These are phyloP conservation scores for Platanthera guangdongensis DNA, from an alignment of 106 monocot genomes.

Conservation along the genomic window DNA sequence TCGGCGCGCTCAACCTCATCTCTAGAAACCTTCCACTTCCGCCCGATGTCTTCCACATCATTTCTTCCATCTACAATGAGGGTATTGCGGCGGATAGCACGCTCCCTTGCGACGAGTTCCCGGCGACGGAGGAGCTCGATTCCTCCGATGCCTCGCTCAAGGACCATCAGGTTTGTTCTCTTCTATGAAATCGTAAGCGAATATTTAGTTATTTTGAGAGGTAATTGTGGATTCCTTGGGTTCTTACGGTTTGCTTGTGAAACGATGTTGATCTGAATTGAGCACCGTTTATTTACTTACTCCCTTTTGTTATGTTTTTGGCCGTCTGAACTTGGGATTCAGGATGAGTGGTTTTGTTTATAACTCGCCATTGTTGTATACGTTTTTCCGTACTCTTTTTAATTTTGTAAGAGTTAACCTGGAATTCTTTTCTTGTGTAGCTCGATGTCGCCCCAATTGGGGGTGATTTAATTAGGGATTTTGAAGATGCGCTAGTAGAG, in stretches of 20 bases:
- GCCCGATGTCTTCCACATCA: conserved; percentile 30
- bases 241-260: not conserved
- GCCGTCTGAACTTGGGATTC: not conserved
- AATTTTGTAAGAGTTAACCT: not conserved
- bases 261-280: not conserved
- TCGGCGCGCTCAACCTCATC: conserved; percentile 48
- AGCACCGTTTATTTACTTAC: not conserved
- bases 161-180: conserved; percentile 11
- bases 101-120: not conserved
- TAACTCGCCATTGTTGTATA: not conserved
- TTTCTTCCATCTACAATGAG: conserved; percentile 39
- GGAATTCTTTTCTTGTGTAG: conserved; percentile 11
- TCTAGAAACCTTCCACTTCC: conserved; percentile 52
- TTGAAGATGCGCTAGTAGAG: conserved; percentile 66
- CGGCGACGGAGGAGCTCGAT: conserved; percentile 4
- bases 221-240: not conserved
- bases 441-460: conserved; percentile 11
- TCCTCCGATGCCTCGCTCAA: not conserved
- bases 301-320: not conserved
- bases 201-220: too few species aligned
- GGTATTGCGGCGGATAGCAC: conserved; percentile 9
- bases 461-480: conserved; percentile 37
- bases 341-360: not conserved
- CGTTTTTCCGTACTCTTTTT: not conserved
- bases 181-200: not conserved